Conservation (phyloP, 2,329 filamentous ascomycete genomes). For the Penicillium oxalicum region DNA sequence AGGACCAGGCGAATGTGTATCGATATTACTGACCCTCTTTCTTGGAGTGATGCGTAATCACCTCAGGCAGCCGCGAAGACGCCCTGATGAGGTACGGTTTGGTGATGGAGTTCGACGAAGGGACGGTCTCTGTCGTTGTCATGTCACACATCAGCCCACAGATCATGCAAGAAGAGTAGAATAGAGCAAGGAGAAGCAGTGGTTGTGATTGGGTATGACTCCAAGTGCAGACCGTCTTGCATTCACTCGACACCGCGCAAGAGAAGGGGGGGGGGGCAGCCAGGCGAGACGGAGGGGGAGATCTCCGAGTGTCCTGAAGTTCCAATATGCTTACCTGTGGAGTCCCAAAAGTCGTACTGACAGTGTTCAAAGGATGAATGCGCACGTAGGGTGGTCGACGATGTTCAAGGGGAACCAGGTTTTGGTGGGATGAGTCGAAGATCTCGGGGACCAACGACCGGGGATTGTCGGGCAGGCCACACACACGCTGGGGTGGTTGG, state of each 20-base stretch:
- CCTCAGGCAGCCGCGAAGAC: slow-evolving; percentile 11
- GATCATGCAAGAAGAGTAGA: no score
- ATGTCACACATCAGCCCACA: no score
- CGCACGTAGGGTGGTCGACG: not conserved
- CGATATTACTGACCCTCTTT: slow-evolving; percentile 17
- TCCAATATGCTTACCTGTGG: slow-evolving; percentile 8
- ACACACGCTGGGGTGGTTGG: slow-evolving; percentile 3
- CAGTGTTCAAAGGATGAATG: not conserved
- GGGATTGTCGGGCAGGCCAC: slow-evolving; percentile 10
- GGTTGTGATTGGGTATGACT: no score
- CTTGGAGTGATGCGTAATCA: slow-evolving; percentile 5
- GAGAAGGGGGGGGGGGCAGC: no score
- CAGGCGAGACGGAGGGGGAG: no score
- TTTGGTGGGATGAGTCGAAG: slow-evolving; percentile 14
- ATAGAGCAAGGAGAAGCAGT: no score
- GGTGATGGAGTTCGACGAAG: not conserved
- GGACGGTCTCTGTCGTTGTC: no score
- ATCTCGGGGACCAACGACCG: slow-evolving; percentile 13
- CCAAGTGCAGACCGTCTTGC: no score
- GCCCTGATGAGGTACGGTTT: slow-evolving; percentile 4
- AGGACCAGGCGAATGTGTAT: slow-evolving; percentile 8
- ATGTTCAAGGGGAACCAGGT: not conserved
- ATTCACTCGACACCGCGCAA: no score
- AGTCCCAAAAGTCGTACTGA: no score
- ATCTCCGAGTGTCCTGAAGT: no score